Conservation (phyloP, 306 rosid species). For the Malus sieversii region DNA sequence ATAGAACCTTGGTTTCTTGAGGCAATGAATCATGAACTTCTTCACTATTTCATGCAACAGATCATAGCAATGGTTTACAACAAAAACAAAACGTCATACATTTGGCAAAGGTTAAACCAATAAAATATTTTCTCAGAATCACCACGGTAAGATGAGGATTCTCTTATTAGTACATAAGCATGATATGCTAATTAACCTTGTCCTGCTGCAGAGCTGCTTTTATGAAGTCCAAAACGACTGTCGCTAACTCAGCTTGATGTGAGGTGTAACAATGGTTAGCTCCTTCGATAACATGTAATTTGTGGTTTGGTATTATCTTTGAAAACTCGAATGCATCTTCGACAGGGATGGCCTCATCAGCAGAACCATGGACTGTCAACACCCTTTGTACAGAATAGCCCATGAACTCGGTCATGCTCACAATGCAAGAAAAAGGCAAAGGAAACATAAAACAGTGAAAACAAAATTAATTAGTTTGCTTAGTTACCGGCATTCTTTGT, state of each 20-base stretch:
- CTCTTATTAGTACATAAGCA: no score
- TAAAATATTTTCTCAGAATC: neutral
- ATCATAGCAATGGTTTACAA: neutral
- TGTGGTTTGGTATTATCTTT: slow-evolving; percentile 67
- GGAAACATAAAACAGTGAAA: neutral
- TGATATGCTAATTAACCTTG: slow-evolving; percentile 7
- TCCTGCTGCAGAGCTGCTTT: slow-evolving; percentile 40
- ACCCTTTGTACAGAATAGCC: slow-evolving; percentile 36
- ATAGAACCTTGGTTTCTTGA: neutral
- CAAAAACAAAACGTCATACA: no score
- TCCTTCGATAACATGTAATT: slow-evolving; percentile 48
- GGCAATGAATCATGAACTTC: neutral
- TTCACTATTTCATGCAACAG: neutral
- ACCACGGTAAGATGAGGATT: neutral
- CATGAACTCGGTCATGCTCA: neutral
- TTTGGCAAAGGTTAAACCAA: neutral
- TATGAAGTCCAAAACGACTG: slow-evolving; percentile 36
- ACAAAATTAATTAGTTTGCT: neutral
- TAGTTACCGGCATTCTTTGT: slow-evolving; percentile 54
- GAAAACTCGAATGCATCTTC: slow-evolving; percentile 57
- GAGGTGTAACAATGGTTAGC: slow-evolving; percentile 54
- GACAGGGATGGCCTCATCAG: slow-evolving; percentile 42
- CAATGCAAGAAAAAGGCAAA: neutral
- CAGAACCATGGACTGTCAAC: slow-evolving; percentile 61
- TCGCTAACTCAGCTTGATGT: slow-evolving; percentile 43